A percentile compares a stretch with the other conserved stretches of the same genome.
phyloP scores from a whole-genome alignment of 805 yeast genomes.

The Priceomyces haplophilus region DNA sequence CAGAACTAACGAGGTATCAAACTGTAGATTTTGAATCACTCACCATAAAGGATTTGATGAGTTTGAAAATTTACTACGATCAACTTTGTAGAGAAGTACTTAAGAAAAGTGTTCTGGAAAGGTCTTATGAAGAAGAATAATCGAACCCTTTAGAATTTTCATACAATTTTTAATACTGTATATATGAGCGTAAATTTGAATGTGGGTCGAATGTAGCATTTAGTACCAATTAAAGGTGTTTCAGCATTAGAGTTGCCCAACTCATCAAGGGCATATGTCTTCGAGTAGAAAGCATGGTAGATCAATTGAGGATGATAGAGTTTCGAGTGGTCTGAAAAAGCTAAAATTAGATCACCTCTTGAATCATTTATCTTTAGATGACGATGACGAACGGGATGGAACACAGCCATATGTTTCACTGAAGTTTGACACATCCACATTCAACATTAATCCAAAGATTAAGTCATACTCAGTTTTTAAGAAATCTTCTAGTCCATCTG shows the following conservation, averaged over 20 bases:
- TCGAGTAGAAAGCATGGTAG: constrained; percentile 8
- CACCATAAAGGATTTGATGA: constrained; percentile 32
- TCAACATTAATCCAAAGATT: constrained; percentile 13
- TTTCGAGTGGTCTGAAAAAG: constrained; percentile 20
- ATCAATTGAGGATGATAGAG: constrained; percentile 4
- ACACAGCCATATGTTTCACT: not conserved
- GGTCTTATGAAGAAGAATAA: constrained; percentile 8
- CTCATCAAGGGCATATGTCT: not conserved
- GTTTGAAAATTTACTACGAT: constrained; percentile 34
- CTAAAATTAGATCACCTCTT: constrained; percentile 30
- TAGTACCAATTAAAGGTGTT: too few relatives aligned
- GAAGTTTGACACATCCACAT: not conserved
- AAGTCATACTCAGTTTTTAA: constrained; percentile 12
- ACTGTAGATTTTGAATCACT: constrained; percentile 34
- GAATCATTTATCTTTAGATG: constrained; percentile 19
- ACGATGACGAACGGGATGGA: constrained; percentile 4
- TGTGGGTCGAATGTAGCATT: not conserved
- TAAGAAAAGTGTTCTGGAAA: constrained; percentile 13
- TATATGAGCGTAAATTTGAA: not conserved
- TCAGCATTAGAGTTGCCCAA: not conserved
- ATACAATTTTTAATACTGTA: not conserved
- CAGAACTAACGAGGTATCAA: constrained; percentile 32
- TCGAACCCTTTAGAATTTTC: not conserved
- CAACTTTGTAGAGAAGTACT: constrained; percentile 29
- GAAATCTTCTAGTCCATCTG: constrained; percentile 1